Base-by-base conservation (phyloP, 257 asterid species). In the Solanum bulbocastanum region DNA sequence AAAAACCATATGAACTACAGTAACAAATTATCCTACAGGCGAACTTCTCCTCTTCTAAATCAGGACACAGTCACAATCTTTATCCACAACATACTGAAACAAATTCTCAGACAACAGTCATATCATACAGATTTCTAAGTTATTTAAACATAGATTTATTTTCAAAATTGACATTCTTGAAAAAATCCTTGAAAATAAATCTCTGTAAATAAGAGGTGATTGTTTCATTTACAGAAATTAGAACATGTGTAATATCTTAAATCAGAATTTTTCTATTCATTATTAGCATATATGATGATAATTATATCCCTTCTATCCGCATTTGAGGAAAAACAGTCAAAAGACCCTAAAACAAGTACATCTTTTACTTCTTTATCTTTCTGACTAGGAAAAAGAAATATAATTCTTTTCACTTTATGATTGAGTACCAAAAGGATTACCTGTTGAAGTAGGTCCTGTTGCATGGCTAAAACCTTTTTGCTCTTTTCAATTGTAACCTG, bases 401-500 rank as follows among this genome's bases (percentile, higher is more conserved):
- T 30, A 25, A 14, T 8, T 42, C 36, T 42, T 44, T 79, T 15
- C 25, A 79, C 65, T 44, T 79, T 44, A 44, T 79, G 10, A 42
- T 25, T 78, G 36, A 7, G 30, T 13, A 79, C 40, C 14, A 78
- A 42, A 44, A 10, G 33, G 68, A 88, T 83, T n/a, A 97, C 99
- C 98, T 95, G 98, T 84, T 92, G 91, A 74, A 97, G 93, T 56
- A 97, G 94, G 88, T 90, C 91, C 83, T 87, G 94, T 87, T 97
- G 99, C 92, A 91, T 83, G 33, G 95, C 96, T 86, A 96, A 92
- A 83, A 95, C 96, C 89, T 92, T 94, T 86, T 94, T 92, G 95
- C 99, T 92, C 92, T 94, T 96, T 87, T 94, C 96, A 87, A 94
- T 90, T 2, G 99, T 93, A 78, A 92, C 94, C 89, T 95, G 94